Conservation (phyloP, 805 yeast species). For the Candida parachauliodes region DNA sequence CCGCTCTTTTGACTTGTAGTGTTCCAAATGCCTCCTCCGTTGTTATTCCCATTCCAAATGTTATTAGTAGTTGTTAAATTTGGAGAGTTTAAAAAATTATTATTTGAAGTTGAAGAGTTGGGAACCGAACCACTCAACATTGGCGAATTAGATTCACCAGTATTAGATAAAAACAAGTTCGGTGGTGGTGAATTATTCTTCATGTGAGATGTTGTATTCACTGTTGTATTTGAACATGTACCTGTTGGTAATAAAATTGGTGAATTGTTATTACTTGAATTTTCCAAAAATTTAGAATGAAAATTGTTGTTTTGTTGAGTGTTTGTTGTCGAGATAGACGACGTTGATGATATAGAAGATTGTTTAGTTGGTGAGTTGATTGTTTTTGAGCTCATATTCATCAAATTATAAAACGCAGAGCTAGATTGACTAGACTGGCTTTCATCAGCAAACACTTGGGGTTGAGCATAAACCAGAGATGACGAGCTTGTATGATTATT, state of each 20-base stretch:
- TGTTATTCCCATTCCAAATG: slow-evolving; percentile 2
- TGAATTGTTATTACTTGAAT: slow-evolving; percentile 13
- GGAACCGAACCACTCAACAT: slow-evolving; percentile 3
- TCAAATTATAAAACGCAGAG: slow-evolving; percentile 13
- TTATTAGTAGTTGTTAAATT: slow-evolving; percentile 13
- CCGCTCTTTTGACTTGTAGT: slow-evolving; percentile 6
- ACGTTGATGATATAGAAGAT: slow-evolving; percentile 10
- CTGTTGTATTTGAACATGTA: slow-evolving; percentile 3
- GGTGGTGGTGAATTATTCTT: slow-evolving; percentile 6
- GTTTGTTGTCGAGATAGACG: slow-evolving; percentile 5
- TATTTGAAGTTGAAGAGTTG: slow-evolving; percentile 8
- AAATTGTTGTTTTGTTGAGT: slow-evolving; percentile 6
- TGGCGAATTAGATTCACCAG: slow-evolving; percentile 1
- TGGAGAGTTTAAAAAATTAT: slow-evolving; percentile 17
- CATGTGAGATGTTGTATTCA: background rate
- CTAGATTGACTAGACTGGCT: slow-evolving; percentile 6
- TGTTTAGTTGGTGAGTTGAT: slow-evolving; percentile 13
- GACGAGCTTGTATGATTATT: slow-evolving; percentile 1
- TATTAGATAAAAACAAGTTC: slow-evolving; percentile 3
- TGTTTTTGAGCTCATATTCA: slow-evolving; percentile 18
- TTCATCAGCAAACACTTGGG: slow-evolving; percentile 9
- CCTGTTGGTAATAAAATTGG: slow-evolving; percentile 21
- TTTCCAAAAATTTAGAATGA: slow-evolving; percentile 16
- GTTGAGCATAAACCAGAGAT: slow-evolving; percentile 4
- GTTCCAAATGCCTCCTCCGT: slow-evolving; percentile 6